Conservation (phyloP, 768 basidiomycete genomes). For the Rhodotorula taiwanensis region DNA sequence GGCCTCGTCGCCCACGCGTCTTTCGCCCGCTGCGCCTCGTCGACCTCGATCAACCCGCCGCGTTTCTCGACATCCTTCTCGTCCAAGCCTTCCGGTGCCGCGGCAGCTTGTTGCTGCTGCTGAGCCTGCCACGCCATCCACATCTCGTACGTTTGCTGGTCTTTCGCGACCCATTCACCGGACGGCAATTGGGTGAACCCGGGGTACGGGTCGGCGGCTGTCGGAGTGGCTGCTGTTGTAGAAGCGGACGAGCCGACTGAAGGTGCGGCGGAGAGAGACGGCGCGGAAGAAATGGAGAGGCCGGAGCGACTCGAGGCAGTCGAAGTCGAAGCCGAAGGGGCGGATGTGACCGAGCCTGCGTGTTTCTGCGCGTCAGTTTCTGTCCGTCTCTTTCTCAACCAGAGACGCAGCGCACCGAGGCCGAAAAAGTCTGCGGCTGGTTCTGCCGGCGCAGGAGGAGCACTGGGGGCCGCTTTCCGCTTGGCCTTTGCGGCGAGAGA, state of each 20-base stretch:
- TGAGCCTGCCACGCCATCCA: constrained; percentile 18
- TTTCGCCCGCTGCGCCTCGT: constrained; percentile 17
- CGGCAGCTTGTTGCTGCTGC: not conserved
- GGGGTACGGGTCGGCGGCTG: constrained; percentile 67
- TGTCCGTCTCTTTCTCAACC: too few species aligned
- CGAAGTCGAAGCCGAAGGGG: not conserved
- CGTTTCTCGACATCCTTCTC: constrained; percentile 9
- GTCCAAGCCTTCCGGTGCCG: constrained; percentile 25
- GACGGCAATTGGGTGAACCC: constrained; percentile 80
- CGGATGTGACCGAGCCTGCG: constrained; percentile 16
- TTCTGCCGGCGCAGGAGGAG: not conserved
- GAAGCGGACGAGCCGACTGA: constrained; percentile 2
- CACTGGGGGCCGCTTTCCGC: constrained; percentile 18
- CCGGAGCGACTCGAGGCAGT: not conserved
- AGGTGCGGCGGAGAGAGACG: constrained; percentile 14
- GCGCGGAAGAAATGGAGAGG: not conserved
- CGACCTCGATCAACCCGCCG: constrained; percentile 26
- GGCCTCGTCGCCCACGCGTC: constrained; percentile 30
- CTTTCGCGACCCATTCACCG: constrained; percentile 69
- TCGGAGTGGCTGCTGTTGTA: constrained; percentile 47
- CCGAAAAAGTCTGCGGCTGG: constrained; percentile 40
- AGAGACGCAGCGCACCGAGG: constrained; percentile 30
- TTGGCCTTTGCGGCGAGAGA: constrained; percentile 29
- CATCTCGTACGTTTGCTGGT: constrained; percentile 47
- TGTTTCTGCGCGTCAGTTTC: too few species aligned